phyloP scores from a whole-genome alignment of 2,329 filamentous ascomycete genomes.

The Fusarium piperis region DNA sequence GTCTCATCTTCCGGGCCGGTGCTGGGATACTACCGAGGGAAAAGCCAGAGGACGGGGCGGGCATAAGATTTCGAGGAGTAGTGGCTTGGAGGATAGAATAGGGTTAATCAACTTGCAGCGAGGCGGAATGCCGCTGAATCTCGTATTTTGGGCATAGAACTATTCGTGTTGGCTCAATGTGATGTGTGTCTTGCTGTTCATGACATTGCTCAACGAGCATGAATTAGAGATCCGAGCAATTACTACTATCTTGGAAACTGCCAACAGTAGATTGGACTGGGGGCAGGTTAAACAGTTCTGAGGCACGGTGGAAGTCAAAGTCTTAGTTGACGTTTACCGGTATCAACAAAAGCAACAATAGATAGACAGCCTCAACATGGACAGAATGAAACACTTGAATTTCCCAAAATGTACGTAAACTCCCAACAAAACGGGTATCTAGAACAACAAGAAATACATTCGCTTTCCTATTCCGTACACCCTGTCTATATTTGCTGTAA shows the following conservation, averaged over 20 bases:
- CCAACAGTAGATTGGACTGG: neutral
- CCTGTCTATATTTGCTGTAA: conserved; percentile 25
- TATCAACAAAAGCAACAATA: neutral
- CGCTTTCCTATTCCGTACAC: conserved; percentile 1
- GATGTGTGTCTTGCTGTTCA: neutral
- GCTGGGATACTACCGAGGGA: conserved; percentile 14
- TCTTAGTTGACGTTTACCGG: neutral
- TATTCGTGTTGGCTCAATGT: neutral
- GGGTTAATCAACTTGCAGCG: conserved; percentile 26
- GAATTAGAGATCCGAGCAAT: neutral
- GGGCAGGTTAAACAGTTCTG: neutral
- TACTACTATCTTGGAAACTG: too few species aligned
- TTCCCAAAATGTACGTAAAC: neutral
- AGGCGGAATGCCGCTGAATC: conserved; percentile 9
- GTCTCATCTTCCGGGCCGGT: conserved; percentile 7
- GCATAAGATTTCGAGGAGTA: conserved; percentile 8
- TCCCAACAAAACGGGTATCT: conserved; percentile 7
- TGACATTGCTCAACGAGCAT: neutral
- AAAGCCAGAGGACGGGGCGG: conserved; percentile 17
- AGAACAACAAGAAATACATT: neutral
- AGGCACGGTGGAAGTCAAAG: neutral
- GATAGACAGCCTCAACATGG: neutral
- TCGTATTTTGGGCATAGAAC: neutral
- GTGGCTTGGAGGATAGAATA: conserved; percentile 23
- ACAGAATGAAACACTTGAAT: neutral